Conservation (phyloP, 2,329 filamentous ascomycete genomes). For the Aspergillus brunneoviolaceus region DNA sequence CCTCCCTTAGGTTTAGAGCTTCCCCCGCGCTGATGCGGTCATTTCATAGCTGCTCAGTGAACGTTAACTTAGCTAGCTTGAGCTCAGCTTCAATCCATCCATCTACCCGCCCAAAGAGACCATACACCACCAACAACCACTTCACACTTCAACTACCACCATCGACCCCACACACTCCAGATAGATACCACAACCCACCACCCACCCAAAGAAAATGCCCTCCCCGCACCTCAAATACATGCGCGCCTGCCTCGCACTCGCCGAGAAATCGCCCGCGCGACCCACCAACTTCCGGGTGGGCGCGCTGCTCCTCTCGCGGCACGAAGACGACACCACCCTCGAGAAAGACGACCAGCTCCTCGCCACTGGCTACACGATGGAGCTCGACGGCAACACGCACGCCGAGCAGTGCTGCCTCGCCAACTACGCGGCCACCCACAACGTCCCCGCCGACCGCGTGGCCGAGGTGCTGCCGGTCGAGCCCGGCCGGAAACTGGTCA, state of each 20-base stretch:
- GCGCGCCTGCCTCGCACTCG: conserved; percentile 70
- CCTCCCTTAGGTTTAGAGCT: neutral
- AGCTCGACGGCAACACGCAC: conserved; percentile 89
- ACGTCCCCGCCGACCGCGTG: conserved; percentile 36
- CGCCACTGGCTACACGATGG: conserved; percentile 84
- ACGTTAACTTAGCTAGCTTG: no score
- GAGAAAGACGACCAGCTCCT: conserved; percentile 56
- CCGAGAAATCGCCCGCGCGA: conserved; percentile 75
- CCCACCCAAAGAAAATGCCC: conserved; percentile 2
- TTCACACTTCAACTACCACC: no score
- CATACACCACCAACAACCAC: neutral
- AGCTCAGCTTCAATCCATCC: neutral
- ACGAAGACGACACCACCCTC: conserved; percentile 25
- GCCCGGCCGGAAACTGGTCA: conserved; percentile 50
- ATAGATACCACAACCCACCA: neutral
- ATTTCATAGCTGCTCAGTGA: neutral
- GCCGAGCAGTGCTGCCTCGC: conserved; percentile 89
- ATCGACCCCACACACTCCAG: no score
- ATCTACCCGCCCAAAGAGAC: neutral
- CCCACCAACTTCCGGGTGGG: conserved; percentile 93
- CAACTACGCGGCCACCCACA: conserved; percentile 55
- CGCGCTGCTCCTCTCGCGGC: conserved; percentile 68
- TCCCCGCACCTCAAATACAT: conserved; percentile 55
- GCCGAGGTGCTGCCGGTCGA: conserved; percentile 43
- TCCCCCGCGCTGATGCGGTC: neutral